Base-by-base conservation (phyloP, 2,329 filamentous ascomycete species). In the Neobulgaria alba region DNA sequence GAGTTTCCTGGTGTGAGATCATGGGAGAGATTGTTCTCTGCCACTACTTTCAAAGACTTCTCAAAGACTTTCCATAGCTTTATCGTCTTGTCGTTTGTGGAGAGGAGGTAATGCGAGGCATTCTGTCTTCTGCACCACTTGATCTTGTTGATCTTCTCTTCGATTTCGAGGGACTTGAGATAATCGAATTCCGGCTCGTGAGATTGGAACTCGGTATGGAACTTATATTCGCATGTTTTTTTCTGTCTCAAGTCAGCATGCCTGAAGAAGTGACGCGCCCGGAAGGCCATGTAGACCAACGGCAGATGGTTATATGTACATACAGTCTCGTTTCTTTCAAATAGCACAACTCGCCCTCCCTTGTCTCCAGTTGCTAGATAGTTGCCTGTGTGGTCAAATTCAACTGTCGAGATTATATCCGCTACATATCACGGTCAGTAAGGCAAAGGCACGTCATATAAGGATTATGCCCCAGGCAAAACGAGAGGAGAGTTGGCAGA, bases 101-200 rank as follows among this genome's bases (percentile, higher is more conserved):
- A 96, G 42, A 98, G 78, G 38, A 98, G 79, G 65, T 95, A 98
- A 69, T 98, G 92, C 41, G 92, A 96, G 47, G 90, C 85, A 72
- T 98, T 98, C 67, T 96, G 90, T 67, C 92, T 82, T 61, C 85
- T 82, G 66, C 92, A 98, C 92, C 92, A 98, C 67, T 96, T 98
- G 70, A 98, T 98, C 74, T 98, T 98, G 76, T 98, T 98, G 75
- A 98, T 98, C 72, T 98, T 98, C 68, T 98, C 92, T 74, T 98
- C 92, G 61, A 98, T 98, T 67, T 98, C 92, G 56, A 98, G 76
- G 23, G 92, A 98, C 68, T 98, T 98, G 52, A 98, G 78, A 64
- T 98, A 98, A 66, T 98, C 92, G 66, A 98, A 98, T 67, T 98
- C 92, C 49, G 92, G 92, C 63, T 98, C 92, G 69, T 98, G 92